Evolutionary conservation across 768 basidiomycete species (phyloP), one percentile per base, ranked within the genome.

Genomic region (Clavaria fumosa): DNA sequence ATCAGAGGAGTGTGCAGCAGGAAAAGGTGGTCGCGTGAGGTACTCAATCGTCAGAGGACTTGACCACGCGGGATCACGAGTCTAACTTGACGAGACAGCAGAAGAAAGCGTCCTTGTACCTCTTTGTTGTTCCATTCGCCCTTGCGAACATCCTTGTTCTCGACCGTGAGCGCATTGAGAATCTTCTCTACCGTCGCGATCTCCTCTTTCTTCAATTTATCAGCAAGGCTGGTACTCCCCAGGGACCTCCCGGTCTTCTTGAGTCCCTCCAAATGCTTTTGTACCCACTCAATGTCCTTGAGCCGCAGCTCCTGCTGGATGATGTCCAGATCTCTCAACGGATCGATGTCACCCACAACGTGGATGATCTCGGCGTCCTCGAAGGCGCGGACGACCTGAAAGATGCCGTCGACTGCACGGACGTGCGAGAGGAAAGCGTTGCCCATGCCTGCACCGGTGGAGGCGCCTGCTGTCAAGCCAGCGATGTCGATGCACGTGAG

Each of bases 311-410:
- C 95, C 5, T 75, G 93, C 47, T 79, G 77, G 51, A 99, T 99
- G 50, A 96, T 97, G 46, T 83, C 76, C 91, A 97, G 96, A 60
- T 99, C 95, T 42, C 95, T 80, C 26, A 83, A 45, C 7, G 95
- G 95, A 58, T 97, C 70, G 40, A 99, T 90, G 49, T 97, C 95
- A 31, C 95, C 95, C 61, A 97, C 95, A 44, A 97, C 93, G 58
- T 99, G 95, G 47, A 82, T 97, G 54, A 99, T 90, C 50, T 99
- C 95, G n/a, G 90, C 81, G 51, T 99, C 95, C 52, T 97, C 95
- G 54, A 99, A 99, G 4, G 93, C 90, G 36, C 95, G 84, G 40
- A 97, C 78, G 44, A 96, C 79, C 56, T 97, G 95, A 69, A 97
- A 99, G 52, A 99, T 99, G 50, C 95, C 95, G 54, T 99, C 95